Conservation (phyloP, 441 rosid genomes). For the Corymbia citriodora region DNA sequence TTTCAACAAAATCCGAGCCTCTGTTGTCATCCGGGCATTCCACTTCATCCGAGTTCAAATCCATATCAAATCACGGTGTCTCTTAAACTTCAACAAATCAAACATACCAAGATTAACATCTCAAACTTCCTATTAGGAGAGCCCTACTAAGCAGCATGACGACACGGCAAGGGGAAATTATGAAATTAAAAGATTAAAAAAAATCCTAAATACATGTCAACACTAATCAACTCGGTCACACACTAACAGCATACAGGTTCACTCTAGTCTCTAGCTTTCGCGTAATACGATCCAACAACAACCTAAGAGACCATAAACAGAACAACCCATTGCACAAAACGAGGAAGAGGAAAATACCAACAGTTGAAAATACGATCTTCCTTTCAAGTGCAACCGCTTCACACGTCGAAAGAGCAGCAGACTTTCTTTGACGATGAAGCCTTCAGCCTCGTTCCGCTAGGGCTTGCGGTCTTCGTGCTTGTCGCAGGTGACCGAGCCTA, state of each 20-base stretch:
- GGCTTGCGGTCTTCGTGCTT: not conserved
- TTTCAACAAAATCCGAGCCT: not conserved
- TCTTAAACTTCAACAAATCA: not conserved
- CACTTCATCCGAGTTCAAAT: not conserved
- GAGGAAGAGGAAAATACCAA: not conserved
- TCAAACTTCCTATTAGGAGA: not conserved
- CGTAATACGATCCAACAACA: not conserved
- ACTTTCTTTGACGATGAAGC: not conserved
- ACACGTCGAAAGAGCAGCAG: not conserved
- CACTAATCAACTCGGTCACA: not conserved
- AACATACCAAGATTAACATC: not conserved
- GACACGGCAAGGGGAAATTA: not conserved
- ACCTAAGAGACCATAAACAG: not conserved
- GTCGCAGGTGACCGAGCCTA: not conserved
- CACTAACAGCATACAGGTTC: not conserved
- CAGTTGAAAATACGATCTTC: not conserved
- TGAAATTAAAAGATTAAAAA: not conserved
- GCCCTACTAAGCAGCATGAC: not conserved
- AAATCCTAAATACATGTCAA: not conserved
- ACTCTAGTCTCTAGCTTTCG: not conserved
- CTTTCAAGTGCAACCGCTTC: not conserved
- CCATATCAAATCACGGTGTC: not conserved
- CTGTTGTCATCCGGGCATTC: not conserved
- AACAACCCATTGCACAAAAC: not conserved
- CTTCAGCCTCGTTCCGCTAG: not conserved